Conservation (phyloP, 1,139 yeast genomes). For the Pichia cactophila region DNA sequence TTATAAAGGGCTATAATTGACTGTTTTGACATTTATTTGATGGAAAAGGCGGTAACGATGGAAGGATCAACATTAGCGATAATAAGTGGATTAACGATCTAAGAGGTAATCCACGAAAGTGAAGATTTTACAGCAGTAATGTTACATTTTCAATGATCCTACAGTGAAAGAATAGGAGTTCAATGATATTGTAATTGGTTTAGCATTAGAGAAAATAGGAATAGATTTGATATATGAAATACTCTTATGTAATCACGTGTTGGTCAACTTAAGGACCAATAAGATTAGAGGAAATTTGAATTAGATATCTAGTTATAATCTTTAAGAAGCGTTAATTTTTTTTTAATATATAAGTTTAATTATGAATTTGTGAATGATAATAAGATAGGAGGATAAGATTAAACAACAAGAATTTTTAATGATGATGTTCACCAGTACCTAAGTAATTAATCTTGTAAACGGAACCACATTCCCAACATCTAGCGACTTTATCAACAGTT, state of each 20-base stretch:
- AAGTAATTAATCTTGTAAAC: conserved; percentile 84
- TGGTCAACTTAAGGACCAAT: neutral
- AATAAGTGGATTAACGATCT: too few relatives aligned
- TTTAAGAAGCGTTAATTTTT: neutral
- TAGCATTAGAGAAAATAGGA: too few relatives aligned
- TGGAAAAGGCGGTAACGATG: neutral
- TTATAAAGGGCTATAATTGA: conserved; percentile 36
- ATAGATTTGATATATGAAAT: neutral
- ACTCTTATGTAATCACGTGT: neutral
- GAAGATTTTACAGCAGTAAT: too few relatives aligned
- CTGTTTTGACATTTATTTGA: conserved; percentile 19
- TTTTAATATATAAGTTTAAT: neutral
- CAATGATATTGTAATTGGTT: too few relatives aligned
- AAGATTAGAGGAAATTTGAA: neutral
- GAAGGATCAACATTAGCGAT: too few relatives aligned
- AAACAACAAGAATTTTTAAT: conserved; percentile 4
- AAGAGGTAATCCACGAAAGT: too few relatives aligned
- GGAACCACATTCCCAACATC: conserved; percentile 99
- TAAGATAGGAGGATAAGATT: neutral
- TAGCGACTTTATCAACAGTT: conserved; percentile 70
- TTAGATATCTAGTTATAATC: neutral
- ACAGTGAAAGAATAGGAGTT: too few relatives aligned
- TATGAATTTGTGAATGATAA: neutral
- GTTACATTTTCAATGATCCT: too few relatives aligned
- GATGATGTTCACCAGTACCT: conserved; percentile 42